Base-by-base conservation (phyloP, 495 filamentous ascomycete species). In the Penicillium herquei region DNA sequence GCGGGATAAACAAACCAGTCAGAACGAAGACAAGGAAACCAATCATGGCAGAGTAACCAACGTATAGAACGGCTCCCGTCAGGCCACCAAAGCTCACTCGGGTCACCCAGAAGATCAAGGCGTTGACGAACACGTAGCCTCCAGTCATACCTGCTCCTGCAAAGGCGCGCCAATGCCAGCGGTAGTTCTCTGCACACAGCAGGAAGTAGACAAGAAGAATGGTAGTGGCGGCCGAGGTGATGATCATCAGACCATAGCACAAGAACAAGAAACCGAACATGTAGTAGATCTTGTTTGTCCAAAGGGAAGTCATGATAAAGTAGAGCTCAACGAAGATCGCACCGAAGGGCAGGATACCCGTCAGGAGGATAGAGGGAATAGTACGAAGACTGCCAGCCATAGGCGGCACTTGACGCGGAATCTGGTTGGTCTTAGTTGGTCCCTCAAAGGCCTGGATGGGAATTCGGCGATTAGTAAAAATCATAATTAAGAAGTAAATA, bases 251-350 rank as follows among this genome's bases (percentile, higher is more conserved):
- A 13, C 89, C 93, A 72, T 95, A 98, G 81, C 91, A 96, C 49
- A 98, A 76, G 79, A 98, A 98, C 39, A 98, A 80, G 80, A 98
- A 98, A 31, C 94, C 94, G 62, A 98, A 98, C 94, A 98, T 98
- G 78, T 98, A 98, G 78, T 98, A 98, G 53, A 98, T 90, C 77
- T 93, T 93, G 78, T 85, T 89, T 71, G 91, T 92, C 94, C 94
- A 98, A 65, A 98, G 90, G 9, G 87, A 92, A 73, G 85, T 92
- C 89, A 97, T 94, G 75, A 98, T 96, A 72, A 96, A 96, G 81
- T 94, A 96, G 12, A 98, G 85, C 72, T 98, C 95, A 39, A 98
- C 91, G 57, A 96, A 96, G 72, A 98, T 97, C 43, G 94, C 92
- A 43, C 87, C 90, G 62, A 98, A 98, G 10, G 95, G 95, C 12